Base-by-base conservation (phyloP, 2,329 filamentous ascomycete genomes). In the Cladosporium sp. region DNA sequence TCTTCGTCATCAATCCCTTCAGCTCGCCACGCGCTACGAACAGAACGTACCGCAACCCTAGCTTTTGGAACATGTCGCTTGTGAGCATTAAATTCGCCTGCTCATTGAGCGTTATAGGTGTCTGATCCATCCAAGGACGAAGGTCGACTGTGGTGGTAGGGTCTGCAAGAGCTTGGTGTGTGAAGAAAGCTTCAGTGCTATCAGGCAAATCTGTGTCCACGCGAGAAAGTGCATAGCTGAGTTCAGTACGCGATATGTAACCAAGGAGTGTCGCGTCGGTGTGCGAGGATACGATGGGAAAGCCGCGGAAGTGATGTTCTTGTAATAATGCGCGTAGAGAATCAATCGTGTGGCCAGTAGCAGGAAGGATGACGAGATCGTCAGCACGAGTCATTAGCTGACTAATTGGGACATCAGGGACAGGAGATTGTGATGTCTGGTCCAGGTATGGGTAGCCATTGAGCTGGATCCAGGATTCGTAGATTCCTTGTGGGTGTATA, bases 71-170 rank as follows among this genome's bases (percentile, higher is more conserved):
- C 82, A 99, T 95, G 59, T 84, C 87, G 22, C 95, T 87, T 3
- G 90, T 90, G n/a, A 97, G 83, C 70, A 92, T 87, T 61, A 99
- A 85, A 60, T 82, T 88, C 15, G 87, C 86, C 63, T 86, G 84
- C 20, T 85, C 86, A 42, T 91, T 89, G 17, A 97, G 80, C 0
- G 94, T 97, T 49, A 99, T 89, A 0, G 94, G 94, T 0, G 94
- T 99, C 74, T 97, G 93, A 73, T 99, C 94, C 92, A 99, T 97
- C 94, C 94, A 99, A 2, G 92, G 92, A 7, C 93, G 82, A 11
- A 99, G 82, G 74, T 99, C 94, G 39, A 99, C 84, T 0, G 88
- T 92, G 15, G 85, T 82, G 19, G 82, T 79, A 0, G 90, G 88
- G 68, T 96, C 90, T 0, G 88, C 88, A 56, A 93, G 85, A 2